Base-by-base conservation (phyloP, 1,284 basidiomycete genomes). In the Erythrobasidium hasegawianum region DNA sequence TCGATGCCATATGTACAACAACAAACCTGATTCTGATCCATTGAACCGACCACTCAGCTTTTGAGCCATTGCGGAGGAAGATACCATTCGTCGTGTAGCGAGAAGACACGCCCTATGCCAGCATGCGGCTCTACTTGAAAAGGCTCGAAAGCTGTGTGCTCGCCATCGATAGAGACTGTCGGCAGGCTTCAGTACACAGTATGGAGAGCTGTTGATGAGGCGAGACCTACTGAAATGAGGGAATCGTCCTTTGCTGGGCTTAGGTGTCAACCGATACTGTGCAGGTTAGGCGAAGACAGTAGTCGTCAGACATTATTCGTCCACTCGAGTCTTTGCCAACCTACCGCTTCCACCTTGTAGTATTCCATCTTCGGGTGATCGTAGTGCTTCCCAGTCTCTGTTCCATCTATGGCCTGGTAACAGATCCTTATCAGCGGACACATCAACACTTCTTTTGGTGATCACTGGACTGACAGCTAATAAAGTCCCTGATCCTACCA, bases 101-200 rank as follows among this genome's bases (percentile, higher is more conserved):
- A 57, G 20, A 68, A 50, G 14, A 62, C 54, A 40, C 59, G 59
- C 16, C 62, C 90, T 16, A 89, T 77, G 4, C 84, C 82, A 24
- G 82, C 81, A 71, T 90, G 84, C 4, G 90, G 85, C 76, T 96
- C 89, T 4, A 96, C 87, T 72, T 91, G 85, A 76, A 87, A 93
- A 64, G 86, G 83, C 72, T 86, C 83, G 72, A 89, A 90, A 0
- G 87, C 86, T 73, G 86, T 88, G 14, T 79, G 77, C 78, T 97
- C 94, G 16, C 94, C 94, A 74, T 97, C 94, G 64, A 91, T 81
- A 8, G 84, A 72, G 56, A 68, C 52, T 58, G 54, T 47, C 68
- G 5, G 38, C 26, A 22, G 5, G 29, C 2, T 29, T 56, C 18
- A 53, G 59, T 14, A 4, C n/a, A 27, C 14, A 18, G 24, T 18